Evolutionary conservation across 2,329 filamentous ascomycete species (phyloP).

Genomic region (Colletotrichum ledebouriae): DNA sequence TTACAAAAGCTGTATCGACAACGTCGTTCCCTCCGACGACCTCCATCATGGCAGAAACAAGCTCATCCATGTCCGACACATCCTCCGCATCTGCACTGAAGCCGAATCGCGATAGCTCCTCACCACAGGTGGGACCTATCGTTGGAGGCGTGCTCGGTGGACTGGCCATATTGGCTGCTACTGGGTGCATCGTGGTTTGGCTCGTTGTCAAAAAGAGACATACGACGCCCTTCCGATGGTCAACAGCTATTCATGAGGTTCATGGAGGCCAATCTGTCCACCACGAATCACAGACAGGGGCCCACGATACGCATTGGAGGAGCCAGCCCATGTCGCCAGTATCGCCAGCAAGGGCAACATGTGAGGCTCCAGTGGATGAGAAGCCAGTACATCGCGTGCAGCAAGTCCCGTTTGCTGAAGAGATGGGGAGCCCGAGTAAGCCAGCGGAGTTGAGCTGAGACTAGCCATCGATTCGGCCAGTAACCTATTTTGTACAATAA

Average conservation of each 20-base stretch:
- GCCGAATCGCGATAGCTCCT: background rate
- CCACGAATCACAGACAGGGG: background rate
- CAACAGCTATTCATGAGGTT: conserved; percentile 5
- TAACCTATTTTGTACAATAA: background rate
- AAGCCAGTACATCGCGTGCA: background rate
- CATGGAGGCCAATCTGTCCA: background rate
- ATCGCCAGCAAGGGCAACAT: background rate
- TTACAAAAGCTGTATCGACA: background rate
- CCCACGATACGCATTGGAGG: background rate
- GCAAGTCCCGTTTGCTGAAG: background rate
- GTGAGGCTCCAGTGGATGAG: background rate
- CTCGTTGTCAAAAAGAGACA: conserved; percentile 13
- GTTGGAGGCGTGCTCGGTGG: conserved; percentile 32
- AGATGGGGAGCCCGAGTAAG: conserved; percentile 20
- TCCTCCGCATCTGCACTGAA: background rate
- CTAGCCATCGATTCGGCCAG: background rate
- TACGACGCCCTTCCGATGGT: background rate
- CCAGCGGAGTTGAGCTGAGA: conserved; percentile 28
- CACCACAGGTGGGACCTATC: conserved; percentile 8
- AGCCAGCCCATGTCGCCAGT: conserved; percentile 4
- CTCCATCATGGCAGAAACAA: background rate
- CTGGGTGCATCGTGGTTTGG: conserved; percentile 20
- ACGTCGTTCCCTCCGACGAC: background rate
- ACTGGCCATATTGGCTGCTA: conserved; percentile 13
- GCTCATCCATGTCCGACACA: background rate